Percentiles rank a stretch among this genome's conserved stretches.
Evolutionary conservation across 2,329 filamentous ascomycete genomes (phyloP).

Genomic region (Rhynchosporium graminicola): DNA sequence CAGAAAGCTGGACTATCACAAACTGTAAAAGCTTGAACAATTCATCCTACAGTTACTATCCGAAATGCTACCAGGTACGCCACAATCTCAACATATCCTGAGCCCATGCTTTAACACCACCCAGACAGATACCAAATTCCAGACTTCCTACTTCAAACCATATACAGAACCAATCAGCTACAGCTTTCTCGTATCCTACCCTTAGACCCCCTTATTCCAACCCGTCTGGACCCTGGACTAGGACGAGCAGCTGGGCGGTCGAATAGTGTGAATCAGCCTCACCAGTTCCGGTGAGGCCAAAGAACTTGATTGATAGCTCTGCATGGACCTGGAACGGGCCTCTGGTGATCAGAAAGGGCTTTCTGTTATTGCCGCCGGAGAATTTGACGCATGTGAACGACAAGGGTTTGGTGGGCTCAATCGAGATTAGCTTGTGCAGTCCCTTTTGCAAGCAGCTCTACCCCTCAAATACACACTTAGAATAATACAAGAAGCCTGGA

Average conservation of each 20-base stretch:
- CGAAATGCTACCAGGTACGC: too few species aligned
- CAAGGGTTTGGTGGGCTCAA: conserved; percentile 5
- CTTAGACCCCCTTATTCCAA: background rate
- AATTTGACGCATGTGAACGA: conserved; percentile 1
- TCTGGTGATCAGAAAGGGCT: conserved; percentile 11
- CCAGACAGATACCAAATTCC: too few species aligned
- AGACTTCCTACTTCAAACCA: too few species aligned
- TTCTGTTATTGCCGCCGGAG: background rate
- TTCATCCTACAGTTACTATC: too few species aligned
- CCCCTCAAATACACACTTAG: conserved; percentile 6
- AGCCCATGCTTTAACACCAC: too few species aligned
- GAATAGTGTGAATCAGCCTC: conserved; percentile 1
- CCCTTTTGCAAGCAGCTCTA: conserved; percentile 7
- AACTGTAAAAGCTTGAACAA: too few species aligned
- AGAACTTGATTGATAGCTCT: background rate
- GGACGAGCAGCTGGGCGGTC: background rate
- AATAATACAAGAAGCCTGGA: conserved; percentile 14
- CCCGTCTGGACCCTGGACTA: background rate
- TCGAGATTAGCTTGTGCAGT: conserved; percentile 5
- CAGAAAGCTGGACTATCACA: too few species aligned
- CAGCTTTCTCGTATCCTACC: too few species aligned
- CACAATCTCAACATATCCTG: too few species aligned
- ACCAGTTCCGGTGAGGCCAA: conserved; percentile 1
- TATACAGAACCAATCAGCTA: too few species aligned
- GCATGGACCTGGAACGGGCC: conserved; percentile 1